Base-by-base conservation (phyloP, 1,284 basidiomycete species). In the Melampsora larici-populina region DNA sequence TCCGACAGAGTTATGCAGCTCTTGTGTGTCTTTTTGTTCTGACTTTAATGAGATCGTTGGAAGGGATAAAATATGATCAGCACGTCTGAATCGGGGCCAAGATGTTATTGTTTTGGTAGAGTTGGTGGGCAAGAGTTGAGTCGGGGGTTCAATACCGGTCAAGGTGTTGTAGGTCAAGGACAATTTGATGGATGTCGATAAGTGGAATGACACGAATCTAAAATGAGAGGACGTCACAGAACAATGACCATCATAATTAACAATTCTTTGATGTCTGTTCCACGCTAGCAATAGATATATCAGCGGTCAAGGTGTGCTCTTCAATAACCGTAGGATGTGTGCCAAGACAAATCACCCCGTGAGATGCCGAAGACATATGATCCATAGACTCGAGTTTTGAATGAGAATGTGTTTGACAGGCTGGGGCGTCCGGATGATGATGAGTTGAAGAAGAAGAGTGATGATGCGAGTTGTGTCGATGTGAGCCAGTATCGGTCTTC, bases 381-480 rank as follows among this genome's bases (percentile, higher is more conserved):
- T 49, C 29, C 24, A 51, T n/a, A 43, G 68, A 17, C 62, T 77
- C 63, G 24, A 48, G 6, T 9, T 31, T 46, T 6, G 51, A 17
- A n/a, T 63, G 36, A 60, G 31, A 26, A 18, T 40, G 31, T 1
- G 29, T 49, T 29, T n/a, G 9, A n/a, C 63, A 63, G 80, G 4
- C 80, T 21, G 82, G 79, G 17, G 87, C 86, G 71, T 81, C 84
- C 33, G 84, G 81, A 9, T 81, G 85, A 0, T 87, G 87, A 81
- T 89, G 90, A 40, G 87, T 88, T 80, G 89, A 90, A 36, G 88
- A 86, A 64, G 89, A 87, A 24, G 88, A 86, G 79, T 87, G 87
- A 29, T 82, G 79, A 2, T 81, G 81, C 7, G 49, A 43, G 18
- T 63, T 76, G 3, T 46, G 24, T 21, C 21, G 29, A 51, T 40